Percentiles rank a stretch among this genome's conserved stretches.
These are phyloP conservation scores for Pseudodiploospora longispora DNA, from an alignment of 2,329 filamentous ascomycete species.

Conservation along the genomic window DNA sequence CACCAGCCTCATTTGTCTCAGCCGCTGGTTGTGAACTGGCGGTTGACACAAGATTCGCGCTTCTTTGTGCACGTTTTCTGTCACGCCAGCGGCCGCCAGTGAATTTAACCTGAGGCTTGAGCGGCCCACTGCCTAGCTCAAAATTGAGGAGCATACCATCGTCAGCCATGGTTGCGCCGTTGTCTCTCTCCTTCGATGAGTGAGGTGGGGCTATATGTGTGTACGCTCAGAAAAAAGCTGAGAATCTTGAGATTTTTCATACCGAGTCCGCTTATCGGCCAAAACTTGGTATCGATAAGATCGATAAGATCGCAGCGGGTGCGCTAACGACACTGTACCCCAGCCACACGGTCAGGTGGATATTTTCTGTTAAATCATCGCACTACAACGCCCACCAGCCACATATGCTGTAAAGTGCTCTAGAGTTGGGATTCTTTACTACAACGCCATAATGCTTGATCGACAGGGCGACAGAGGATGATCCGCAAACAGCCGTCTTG, in stretches of 20 bases:
- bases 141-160: constrained; percentile 95
- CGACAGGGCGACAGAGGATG: too few relatives aligned
- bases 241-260: too few relatives aligned
- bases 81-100: constrained; percentile 94
- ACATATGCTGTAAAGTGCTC: too few relatives aligned
- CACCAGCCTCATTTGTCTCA: constrained; percentile 17
- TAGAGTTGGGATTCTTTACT: too few relatives aligned
- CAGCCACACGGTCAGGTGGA: background rate
- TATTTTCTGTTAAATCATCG: too few relatives aligned
- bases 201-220: too few relatives aligned
- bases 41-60: constrained; percentile 19
- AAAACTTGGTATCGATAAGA: background rate
- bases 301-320: too few relatives aligned
- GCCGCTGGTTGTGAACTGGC: constrained; percentile 13
- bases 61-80: constrained; percentile 57
- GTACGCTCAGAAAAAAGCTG: too few relatives aligned
- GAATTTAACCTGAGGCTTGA: constrained; percentile 57
- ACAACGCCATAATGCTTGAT: too few relatives aligned
- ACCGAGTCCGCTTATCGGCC: background rate
- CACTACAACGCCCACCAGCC: too few relatives aligned
- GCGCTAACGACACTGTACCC: background rate
- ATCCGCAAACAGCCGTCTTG: too few relatives aligned
- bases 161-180: constrained; percentile 61
- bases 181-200: background rate
- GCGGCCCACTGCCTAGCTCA: constrained; percentile 59